Evolutionary conservation across 768 basidiomycete genomes (phyloP).

Genomic region (Plicaturopsis crispa): DNA sequence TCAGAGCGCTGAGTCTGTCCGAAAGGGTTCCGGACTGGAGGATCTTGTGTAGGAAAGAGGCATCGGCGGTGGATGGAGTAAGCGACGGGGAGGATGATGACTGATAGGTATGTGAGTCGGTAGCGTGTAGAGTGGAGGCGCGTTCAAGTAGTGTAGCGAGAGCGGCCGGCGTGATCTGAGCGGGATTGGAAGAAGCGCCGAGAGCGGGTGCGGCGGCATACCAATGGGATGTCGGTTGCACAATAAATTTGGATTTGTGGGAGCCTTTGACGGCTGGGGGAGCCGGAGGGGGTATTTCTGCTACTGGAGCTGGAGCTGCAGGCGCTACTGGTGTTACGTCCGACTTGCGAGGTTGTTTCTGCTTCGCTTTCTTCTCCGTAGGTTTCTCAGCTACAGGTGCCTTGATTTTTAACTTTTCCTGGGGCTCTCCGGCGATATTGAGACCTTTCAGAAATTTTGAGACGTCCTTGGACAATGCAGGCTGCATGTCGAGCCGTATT

Average conservation of each 20-base stretch:
- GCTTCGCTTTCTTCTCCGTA: slow-evolving; percentile 3
- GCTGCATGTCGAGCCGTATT: slow-evolving; percentile 18
- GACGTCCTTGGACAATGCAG: slow-evolving; percentile 34
- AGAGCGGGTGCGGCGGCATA: slow-evolving; percentile 27
- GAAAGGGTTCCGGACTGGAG: slow-evolving; percentile 85
- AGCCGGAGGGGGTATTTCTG: slow-evolving; percentile 3
- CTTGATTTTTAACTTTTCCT: slow-evolving; percentile 11
- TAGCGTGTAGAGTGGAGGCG: slow-evolving; percentile 32
- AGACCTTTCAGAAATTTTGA: slow-evolving; percentile 37
- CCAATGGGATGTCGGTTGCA: slow-evolving; percentile 32
- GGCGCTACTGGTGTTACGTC: not conserved
- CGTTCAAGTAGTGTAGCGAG: slow-evolving; percentile 27
- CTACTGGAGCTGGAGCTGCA: not conserved
- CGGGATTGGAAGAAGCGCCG: slow-evolving; percentile 9
- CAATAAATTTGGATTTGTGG: slow-evolving; percentile 13
- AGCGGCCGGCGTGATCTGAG: slow-evolving; percentile 21
- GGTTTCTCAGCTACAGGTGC: too few relatives aligned
- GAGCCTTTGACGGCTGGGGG: slow-evolving; percentile 2
- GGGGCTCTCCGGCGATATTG: slow-evolving; percentile 17
- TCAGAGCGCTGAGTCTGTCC: slow-evolving; percentile 86
- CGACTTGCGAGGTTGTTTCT: not conserved
- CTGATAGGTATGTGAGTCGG: slow-evolving; percentile 37
- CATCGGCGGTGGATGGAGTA: slow-evolving; percentile 55
- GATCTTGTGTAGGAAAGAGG: slow-evolving; percentile 76
- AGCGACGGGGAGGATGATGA: slow-evolving; percentile 38